Evolutionary conservation across 345 rosid species (phyloP).

Genomic region (Carallia brachiata): DNA sequence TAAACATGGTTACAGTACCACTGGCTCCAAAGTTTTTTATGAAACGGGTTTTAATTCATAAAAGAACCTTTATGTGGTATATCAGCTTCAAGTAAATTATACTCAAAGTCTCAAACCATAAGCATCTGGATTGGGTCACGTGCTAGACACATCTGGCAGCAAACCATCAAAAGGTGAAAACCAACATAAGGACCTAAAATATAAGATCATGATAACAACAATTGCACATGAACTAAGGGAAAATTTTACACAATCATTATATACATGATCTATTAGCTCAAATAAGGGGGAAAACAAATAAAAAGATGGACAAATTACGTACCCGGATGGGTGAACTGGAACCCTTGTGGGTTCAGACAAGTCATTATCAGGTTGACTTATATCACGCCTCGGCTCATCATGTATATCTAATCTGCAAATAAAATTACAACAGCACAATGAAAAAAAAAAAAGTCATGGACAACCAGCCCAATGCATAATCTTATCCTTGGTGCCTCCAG

Average conservation of each 20-base stretch:
- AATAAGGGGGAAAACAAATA: neutral
- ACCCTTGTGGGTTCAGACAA: conserved; percentile 37
- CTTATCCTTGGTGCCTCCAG: neutral
- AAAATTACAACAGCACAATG: too few species aligned
- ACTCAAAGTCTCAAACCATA: too few species aligned
- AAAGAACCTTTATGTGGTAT: too few species aligned
- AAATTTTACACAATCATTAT: too few species aligned
- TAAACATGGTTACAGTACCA: too few species aligned
- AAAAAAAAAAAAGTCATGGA: conserved; percentile 1
- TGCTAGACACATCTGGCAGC: too few species aligned
- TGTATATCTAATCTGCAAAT: conserved; percentile 40
- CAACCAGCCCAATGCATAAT: neutral
- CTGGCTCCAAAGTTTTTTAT: too few species aligned
- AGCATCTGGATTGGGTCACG: too few species aligned
- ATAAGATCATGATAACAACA: neutral
- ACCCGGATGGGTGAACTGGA: conserved; percentile 63
- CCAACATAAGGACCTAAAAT: conserved; percentile 1
- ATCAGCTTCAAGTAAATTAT: too few species aligned
- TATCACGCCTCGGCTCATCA: conserved; percentile 30
- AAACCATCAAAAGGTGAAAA: conserved; percentile 25
- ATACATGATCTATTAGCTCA: neutral
- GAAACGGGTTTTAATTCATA: too few species aligned
- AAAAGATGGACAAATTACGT: conserved; percentile 9
- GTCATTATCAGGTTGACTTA: conserved; percentile 23
- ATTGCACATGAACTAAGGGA: too few species aligned